Conservation (phyloP, 1,284 basidiomycete genomes). For the Moesziomyces sp. region DNA sequence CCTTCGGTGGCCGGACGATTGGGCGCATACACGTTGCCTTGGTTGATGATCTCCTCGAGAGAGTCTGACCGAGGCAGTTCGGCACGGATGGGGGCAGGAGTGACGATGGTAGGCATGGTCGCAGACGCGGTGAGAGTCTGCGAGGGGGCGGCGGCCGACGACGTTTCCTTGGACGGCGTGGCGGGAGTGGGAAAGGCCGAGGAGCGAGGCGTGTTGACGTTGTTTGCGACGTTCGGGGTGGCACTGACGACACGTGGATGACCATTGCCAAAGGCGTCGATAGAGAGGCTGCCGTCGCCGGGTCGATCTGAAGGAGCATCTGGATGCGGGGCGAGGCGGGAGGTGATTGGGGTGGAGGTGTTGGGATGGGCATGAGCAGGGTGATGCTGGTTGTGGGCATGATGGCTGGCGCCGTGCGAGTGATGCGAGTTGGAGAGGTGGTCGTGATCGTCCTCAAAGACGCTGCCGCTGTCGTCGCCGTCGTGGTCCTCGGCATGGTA, state of each 20-base stretch:
- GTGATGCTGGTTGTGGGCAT: conserved; percentile 1
- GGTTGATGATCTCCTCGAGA: conserved; percentile 46
- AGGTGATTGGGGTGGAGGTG: conserved; percentile 32
- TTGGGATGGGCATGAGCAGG: conserved; percentile 5
- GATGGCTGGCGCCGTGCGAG: conserved; percentile 16
- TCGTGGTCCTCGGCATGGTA: conserved; percentile 11
- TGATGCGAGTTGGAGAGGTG: conserved; percentile 37
- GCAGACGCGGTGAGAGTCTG: conserved; percentile 28
- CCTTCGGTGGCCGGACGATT: conserved; percentile 7
- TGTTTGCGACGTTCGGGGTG: not conserved
- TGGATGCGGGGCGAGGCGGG: conserved; percentile 14
- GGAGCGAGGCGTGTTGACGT: not conserved
- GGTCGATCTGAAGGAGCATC: conserved; percentile 27
- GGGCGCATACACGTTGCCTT: conserved; percentile 24
- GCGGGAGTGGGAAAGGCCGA: conserved; percentile 3
- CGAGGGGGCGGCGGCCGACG: conserved; percentile 5
- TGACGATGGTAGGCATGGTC: conserved; percentile 44
- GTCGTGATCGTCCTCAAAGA: conserved; percentile 35
- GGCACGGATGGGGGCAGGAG: conserved; percentile 42
- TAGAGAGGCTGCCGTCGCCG: conserved; percentile 55
- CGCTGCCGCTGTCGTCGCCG: conserved; percentile 32
- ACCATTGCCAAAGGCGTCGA: conserved; percentile 42
- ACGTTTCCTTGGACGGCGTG: conserved; percentile 1
- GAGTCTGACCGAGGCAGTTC: conserved; percentile 42
- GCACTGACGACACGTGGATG: conserved; percentile 12